These are phyloP conservation scores for Colletotrichum nymphaeae DNA, from an alignment of 2,329 filamentous ascomycete genomes.

Conservation along the genomic window DNA sequence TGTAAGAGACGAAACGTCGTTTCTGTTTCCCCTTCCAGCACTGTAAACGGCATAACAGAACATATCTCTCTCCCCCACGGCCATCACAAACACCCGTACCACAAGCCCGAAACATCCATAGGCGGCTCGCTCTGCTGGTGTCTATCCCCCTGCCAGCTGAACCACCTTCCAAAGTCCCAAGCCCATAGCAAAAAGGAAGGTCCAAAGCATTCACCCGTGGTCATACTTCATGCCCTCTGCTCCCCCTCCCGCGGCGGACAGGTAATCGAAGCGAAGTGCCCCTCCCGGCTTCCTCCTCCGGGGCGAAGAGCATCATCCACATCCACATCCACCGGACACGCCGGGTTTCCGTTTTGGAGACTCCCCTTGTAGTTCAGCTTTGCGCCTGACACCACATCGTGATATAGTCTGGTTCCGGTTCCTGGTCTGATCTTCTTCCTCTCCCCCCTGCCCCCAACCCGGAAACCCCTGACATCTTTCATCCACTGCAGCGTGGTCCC, in stretches of 20 bases:
- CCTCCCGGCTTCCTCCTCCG: background rate
- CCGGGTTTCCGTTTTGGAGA: conserved; percentile 5
- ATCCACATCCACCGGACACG: conserved; percentile 21
- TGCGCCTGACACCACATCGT: background rate
- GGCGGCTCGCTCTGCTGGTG: too few species aligned
- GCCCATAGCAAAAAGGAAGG: background rate
- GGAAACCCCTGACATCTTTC: background rate
- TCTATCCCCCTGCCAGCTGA: background rate
- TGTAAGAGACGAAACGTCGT: background rate
- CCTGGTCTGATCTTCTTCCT: conserved; percentile 28
- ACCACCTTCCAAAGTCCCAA: background rate
- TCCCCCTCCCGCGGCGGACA: background rate
- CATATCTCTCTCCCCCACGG: background rate
- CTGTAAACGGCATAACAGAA: background rate
- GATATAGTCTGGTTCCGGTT: conserved; percentile 11
- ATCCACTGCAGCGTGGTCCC: background rate
- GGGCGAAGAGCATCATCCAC: background rate
- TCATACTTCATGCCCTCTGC: background rate
- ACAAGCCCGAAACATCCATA: background rate
- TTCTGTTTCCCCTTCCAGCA: background rate
- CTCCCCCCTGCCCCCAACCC: background rate
- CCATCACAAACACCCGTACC: background rate
- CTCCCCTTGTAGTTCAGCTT: background rate
- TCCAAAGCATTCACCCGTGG: background rate
- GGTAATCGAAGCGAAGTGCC: conserved; percentile 14